Base-by-base conservation (phyloP, 768 basidiomycete species). In the Tephrocybe rancida region DNA sequence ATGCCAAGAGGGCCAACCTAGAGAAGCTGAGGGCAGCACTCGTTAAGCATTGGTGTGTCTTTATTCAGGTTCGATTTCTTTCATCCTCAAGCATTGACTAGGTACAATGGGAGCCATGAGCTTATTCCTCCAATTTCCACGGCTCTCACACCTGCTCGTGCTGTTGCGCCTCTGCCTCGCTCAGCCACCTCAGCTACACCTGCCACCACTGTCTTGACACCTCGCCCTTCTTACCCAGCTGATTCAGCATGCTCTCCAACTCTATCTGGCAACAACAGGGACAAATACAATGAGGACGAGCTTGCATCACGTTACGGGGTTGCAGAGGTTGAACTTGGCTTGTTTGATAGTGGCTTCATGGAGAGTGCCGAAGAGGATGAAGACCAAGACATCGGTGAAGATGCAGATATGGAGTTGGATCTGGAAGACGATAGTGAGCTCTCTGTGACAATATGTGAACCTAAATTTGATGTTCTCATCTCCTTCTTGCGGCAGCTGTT, bases 391-490 rank as follows among this genome's bases (percentile, higher is more conserved):
- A 32, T 34, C 10, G 49, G 42, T 30, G 49, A 42, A 24, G 39
- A 41, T 5, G 38, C 13, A 19, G 49, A 50, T 21, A 26, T 2
- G 19, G n/a, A 16, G 7, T 11, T 42, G 18, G 48, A 27, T 16
- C 48, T 48, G 3, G 29, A 50, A 29, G 27, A 50, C 39, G 41
- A 50, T 25, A 27, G 35, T 43, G 39, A 41, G 41, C n/a, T n/a
- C n/a, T n/a, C n/a, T 39, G 10, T 32, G 25, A 18, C 25, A 7
- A 5, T n/a, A 18, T 13, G 3, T 32, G 21, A 13, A 32, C 24
- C 9, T 22, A 29, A 32, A 32, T 7, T 24, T 19, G 26, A n/a
- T 10, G 9, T 16, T 43, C 19, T 25, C 8, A 21, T 43, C 3
- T 3, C 4, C 25, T 50, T n/a, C 9, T 5, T 26, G 5, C 2